Conservation (phyloP, 345 rosid genomes). For the Viola odorata region DNA sequence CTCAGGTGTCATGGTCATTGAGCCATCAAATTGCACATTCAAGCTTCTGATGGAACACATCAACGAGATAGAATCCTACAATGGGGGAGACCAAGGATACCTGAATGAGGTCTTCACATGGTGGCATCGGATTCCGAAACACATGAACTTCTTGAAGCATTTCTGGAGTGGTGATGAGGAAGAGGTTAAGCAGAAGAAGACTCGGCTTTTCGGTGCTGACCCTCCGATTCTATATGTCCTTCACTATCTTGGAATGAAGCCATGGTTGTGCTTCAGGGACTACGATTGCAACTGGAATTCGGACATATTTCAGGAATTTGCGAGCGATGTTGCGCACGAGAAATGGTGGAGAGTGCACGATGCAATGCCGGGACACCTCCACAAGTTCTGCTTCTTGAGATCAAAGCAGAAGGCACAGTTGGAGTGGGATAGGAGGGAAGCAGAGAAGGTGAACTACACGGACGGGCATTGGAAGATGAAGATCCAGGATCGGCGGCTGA, state of each 20-base stretch:
- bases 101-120: slow-evolving; percentile 30
- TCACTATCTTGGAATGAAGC: slow-evolving; percentile 30
- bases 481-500: slow-evolving; percentile 13
- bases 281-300: slow-evolving; percentile 34
- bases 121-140: slow-evolving; percentile 31
- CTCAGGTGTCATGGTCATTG: slow-evolving; percentile 32
- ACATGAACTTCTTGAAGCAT: slow-evolving; percentile 30
- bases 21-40: slow-evolving; percentile 34
- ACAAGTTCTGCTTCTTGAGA: slow-evolving; percentile 21
- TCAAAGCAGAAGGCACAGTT: slow-evolving; percentile 33
- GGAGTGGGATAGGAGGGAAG: slow-evolving; percentile 24
- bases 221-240: slow-evolving; percentile 27
- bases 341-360: slow-evolving; percentile 31
- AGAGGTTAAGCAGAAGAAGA: slow-evolving; percentile 24
- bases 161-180: slow-evolving; percentile 32
- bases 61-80: slow-evolving; percentile 29
- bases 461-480: slow-evolving; percentile 29
- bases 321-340: slow-evolving; percentile 26
- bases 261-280: slow-evolving; percentile 32
- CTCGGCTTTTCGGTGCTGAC: slow-evolving; percentile 23
- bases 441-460: slow-evolving; percentile 23
- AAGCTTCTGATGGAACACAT: slow-evolving; percentile 26
- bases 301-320: slow-evolving; percentile 24
- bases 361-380: slow-evolving; percentile 26
- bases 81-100: slow-evolving; percentile 33